Conservation (phyloP, 2,329 filamentous ascomycete genomes). For the Colletotrichum filicis region DNA sequence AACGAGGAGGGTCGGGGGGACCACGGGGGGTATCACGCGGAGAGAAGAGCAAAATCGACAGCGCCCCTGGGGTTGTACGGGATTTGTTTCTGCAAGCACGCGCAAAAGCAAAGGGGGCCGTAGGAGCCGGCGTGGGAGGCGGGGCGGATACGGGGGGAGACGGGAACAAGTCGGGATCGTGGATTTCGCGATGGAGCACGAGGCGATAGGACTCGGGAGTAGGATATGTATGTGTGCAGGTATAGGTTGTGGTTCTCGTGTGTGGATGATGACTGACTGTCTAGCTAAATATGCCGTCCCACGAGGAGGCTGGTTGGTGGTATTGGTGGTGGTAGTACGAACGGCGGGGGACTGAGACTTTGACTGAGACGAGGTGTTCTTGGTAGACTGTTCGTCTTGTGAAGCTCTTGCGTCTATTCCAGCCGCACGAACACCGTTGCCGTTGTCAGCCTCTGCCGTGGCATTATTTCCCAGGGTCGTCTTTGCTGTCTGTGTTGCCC, state of each 20-base stretch:
- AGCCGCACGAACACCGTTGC: neutral
- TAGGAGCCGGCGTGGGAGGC: neutral
- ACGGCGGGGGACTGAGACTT: neutral
- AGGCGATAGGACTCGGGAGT: neutral
- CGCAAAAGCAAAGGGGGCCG: neutral
- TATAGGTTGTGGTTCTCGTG: neutral
- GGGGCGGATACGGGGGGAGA: slow-evolving; percentile 10
- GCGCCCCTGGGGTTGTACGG: neutral
- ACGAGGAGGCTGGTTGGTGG: slow-evolving; percentile 4
- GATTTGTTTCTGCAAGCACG: neutral
- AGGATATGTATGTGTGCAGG: neutral
- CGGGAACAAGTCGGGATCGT: slow-evolving; percentile 17
- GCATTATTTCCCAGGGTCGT: neutral
- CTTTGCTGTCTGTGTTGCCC: neutral
- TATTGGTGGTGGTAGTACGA: neutral
- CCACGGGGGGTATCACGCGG: slow-evolving; percentile 18
- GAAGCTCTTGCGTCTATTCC: neutral
- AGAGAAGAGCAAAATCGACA: slow-evolving; percentile 9
- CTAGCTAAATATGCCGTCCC: slow-evolving; percentile 23
- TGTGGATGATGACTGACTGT: slow-evolving; percentile 9
- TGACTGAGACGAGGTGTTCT: slow-evolving; percentile 4
- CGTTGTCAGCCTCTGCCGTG: neutral
- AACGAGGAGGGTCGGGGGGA: neutral
- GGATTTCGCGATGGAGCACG: slow-evolving; percentile 1
- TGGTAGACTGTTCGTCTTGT: neutral